A percentile compares a stretch with the other conserved stretches of the same genome.
Conservation (phyloP, 176 grass and related monocot species). For the Elaeis guineensis region DNA sequence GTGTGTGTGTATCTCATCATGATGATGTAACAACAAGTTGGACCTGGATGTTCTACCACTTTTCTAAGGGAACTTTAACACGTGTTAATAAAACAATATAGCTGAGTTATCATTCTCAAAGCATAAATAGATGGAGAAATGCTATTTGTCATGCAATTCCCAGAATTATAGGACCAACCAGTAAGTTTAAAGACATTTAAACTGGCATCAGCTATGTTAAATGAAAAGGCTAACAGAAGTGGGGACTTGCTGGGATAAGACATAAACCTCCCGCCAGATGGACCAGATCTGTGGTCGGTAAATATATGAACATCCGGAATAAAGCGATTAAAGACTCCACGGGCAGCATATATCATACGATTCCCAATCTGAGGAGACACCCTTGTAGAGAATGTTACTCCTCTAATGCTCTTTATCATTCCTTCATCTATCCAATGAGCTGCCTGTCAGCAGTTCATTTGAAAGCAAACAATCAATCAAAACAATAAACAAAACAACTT, state of each 20-base stretch:
- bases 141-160: too few relatives aligned
- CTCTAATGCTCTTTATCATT: constrained; percentile 95
- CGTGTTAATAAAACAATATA: too few relatives aligned
- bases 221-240: too few relatives aligned
- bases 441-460: constrained; percentile 34
- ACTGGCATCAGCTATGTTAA: too few relatives aligned
- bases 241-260: neutral
- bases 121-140: too few relatives aligned
- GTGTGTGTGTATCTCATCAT: too few relatives aligned
- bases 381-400: constrained; percentile 63
- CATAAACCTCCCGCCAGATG: constrained; percentile 56
- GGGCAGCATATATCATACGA: constrained; percentile 66
- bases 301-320: constrained; percentile 92
- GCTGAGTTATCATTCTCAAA: too few relatives aligned
- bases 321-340: constrained; percentile 74
- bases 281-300: constrained; percentile 55
- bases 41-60: too few relatives aligned
- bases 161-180: too few relatives aligned
- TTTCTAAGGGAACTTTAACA: too few relatives aligned
- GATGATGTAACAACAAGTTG: too few relatives aligned
- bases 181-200: too few relatives aligned
- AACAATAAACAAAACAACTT: neutral
- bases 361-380: constrained; percentile 62
- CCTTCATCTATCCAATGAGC: constrained; percentile 79
- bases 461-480: neutral